Percentiles rank a stretch among this genome's conserved stretches.
phyloP scores from a whole-genome alignment of 139 green algal genomes.

The Picochlorum costavermella region DNA sequence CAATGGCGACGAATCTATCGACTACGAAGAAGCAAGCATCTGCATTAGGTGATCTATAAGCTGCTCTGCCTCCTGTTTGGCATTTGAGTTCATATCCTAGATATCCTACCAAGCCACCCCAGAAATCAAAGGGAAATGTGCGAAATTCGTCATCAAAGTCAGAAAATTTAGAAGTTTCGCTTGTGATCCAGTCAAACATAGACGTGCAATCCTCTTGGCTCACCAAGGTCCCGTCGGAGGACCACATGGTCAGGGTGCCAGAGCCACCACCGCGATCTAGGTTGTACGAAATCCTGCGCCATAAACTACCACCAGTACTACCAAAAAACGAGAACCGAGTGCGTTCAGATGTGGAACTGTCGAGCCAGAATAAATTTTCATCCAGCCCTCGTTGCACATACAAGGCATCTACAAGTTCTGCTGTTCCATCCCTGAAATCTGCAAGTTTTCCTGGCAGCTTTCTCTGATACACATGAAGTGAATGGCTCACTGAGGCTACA shows the following conservation, averaged over 20 bases:
- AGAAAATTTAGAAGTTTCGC: not conserved
- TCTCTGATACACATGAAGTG: not conserved
- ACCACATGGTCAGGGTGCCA: not conserved
- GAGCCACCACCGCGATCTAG: conserved; percentile 25
- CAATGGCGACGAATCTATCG: conserved; percentile 77
- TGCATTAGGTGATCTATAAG: conserved; percentile 36
- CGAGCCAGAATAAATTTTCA: conserved; percentile 82
- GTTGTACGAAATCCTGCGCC: conserved; percentile 61
- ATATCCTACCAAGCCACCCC: conserved; percentile 88
- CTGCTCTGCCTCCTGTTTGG: conserved; percentile 27
- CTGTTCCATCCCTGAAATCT: not conserved
- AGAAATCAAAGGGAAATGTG: conserved; percentile 89
- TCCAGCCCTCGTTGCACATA: not conserved
- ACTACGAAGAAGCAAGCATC: conserved; percentile 83
- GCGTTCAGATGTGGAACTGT: conserved; percentile 67
- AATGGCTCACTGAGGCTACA: not conserved
- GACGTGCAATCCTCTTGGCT: not conserved
- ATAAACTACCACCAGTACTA: conserved; percentile 62
- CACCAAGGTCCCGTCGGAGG: conserved; percentile 7
- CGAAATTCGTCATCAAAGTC: not conserved
- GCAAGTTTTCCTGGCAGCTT: not conserved
- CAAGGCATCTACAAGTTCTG: not conserved
- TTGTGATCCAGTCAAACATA: conserved; percentile 15
- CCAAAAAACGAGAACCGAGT: conserved; percentile 92
- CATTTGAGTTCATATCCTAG: conserved; percentile 95